Evolutionary conservation across 345 rosid species (phyloP), one percentile per base, ranked within the genome.

Genomic region (Draba incana): DNA sequence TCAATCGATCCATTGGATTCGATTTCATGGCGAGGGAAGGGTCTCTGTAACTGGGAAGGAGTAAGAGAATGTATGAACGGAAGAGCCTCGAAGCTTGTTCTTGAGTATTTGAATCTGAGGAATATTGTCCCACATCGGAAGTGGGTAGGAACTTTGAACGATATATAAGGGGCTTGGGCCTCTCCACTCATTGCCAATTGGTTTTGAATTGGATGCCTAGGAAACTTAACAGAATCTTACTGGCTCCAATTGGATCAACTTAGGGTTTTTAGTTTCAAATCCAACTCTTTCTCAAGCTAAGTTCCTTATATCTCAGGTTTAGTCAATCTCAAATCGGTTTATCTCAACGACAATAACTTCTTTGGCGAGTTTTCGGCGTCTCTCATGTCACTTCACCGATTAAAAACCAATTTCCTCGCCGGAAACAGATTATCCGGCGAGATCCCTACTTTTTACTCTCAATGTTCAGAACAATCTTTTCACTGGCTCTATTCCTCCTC

Each of bases 201-300:
- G n/a, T n/a, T n/a, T n/a, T n/a, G n/a, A n/a, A n/a, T n/a, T n/a
- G n/a, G n/a, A n/a, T n/a, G n/a, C n/a, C n/a, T n/a, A n/a, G n/a
- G n/a, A n/a, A n/a, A n/a, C n/a, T n/a, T n/a, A n/a, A n/a, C n/a
- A n/a, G 28, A 91, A 89, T 76, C 80, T 91, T 68, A 82, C 80
- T 0, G 97, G 99, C 3, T 64, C 57, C 88, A 74, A 35, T 66
- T 94, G 47, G 95, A 91, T 63, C 97, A 91, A 60, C 87, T 94
- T 10, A 84, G 99, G 3, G 99, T 94, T 9, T 62, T 94, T 56
- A 94, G 99, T 63, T 85, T 94, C 81, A 94, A 94, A 65, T 81
- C 87, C 1, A 94, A 94, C 77, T 85, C 89, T 5, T 66, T 94
- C 72, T 81, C 95, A 4, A 97, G 99, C 16, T 74, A 74, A 64